Percentiles rank a stretch among this genome's conserved stretches.
Evolutionary conservation across 2,329 filamentous ascomycete species (phyloP).

Genomic region (Aphanocladium album): DNA sequence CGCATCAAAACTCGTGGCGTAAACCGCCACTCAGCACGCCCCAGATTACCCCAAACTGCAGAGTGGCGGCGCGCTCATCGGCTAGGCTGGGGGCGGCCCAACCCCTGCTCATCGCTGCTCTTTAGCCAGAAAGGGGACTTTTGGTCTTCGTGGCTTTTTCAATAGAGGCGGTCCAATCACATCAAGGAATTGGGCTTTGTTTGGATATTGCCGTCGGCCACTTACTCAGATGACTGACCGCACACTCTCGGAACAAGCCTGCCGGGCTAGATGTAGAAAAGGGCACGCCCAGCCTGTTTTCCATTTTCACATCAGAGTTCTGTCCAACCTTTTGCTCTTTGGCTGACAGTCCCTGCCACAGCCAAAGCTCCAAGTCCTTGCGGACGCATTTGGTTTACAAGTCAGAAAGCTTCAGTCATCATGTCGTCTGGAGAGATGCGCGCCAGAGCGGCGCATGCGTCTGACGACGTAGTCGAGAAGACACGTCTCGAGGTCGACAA

Average conservation of each 20-base stretch:
- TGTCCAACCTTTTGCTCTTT: not conserved
- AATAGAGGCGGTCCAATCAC: not conserved
- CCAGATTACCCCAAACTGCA: not conserved
- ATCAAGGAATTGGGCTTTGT: not conserved
- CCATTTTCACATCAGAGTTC: not conserved
- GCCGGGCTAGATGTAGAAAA: not conserved
- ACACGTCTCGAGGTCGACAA: slow-evolving; percentile 25
- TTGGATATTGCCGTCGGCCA: not conserved
- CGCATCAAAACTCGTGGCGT: not conserved
- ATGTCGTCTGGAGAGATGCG: slow-evolving; percentile 16
- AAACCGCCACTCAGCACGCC: not conserved
- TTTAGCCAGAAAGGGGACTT: not conserved
- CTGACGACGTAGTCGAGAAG: slow-evolving; percentile 15
- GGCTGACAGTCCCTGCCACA: not conserved
- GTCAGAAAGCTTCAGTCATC: not conserved
- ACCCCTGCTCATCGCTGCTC: not conserved
- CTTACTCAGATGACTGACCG: not conserved
- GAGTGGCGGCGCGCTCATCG: not conserved
- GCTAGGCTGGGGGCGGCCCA: not conserved
- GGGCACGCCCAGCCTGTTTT: not conserved
- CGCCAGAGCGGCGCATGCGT: slow-evolving; percentile 3
- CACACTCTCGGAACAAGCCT: not conserved
- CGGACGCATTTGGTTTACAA: not conserved
- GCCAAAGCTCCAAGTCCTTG: not conserved
- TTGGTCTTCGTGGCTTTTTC: not conserved